phyloP scores from a whole-genome alignment of 108 stramenopile genomes.

The Aurantiochytrium sp. region DNA sequence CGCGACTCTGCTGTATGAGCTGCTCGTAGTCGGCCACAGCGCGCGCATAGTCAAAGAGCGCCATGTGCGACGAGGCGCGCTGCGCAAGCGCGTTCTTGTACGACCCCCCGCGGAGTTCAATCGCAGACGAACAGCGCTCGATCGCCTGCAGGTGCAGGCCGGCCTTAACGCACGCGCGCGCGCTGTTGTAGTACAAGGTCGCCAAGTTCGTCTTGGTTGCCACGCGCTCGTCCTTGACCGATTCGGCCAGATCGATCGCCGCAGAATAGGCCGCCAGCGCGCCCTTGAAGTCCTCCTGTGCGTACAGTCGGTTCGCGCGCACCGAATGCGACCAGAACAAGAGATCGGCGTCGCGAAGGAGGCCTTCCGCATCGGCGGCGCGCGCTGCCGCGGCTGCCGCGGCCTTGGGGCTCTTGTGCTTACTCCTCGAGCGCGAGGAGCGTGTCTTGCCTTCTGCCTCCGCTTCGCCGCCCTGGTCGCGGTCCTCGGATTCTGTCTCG shows the following conservation, averaged over 20 bases:
- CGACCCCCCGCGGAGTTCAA: neutral
- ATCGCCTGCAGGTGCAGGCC: constrained; percentile 1
- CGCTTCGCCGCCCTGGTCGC: too few relatives aligned
- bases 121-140: neutral
- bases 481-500: too few relatives aligned
- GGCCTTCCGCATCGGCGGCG: neutral
- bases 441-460: too few relatives aligned
- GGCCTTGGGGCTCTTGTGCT: neutral
- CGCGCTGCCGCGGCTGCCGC: neutral
- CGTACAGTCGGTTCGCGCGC: constrained; percentile 19
- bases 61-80: constrained; percentile 25
- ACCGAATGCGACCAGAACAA: constrained; percentile 25
- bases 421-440: too few relatives aligned
- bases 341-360: neutral
- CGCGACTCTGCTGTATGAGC: neutral
- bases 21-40: neutral
- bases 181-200: constrained; percentile 19
- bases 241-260: constrained; percentile 1
- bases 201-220: neutral
- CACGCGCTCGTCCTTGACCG: neutral
- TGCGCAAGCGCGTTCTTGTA: constrained; percentile 12
- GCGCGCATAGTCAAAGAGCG: constrained; percentile 5
- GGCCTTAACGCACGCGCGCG: constrained; percentile 14
- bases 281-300: neutral
- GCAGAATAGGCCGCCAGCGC: neutral